Conservation (phyloP, 2,329 filamentous ascomycete genomes). For the Coniochaeta sp. region DNA sequence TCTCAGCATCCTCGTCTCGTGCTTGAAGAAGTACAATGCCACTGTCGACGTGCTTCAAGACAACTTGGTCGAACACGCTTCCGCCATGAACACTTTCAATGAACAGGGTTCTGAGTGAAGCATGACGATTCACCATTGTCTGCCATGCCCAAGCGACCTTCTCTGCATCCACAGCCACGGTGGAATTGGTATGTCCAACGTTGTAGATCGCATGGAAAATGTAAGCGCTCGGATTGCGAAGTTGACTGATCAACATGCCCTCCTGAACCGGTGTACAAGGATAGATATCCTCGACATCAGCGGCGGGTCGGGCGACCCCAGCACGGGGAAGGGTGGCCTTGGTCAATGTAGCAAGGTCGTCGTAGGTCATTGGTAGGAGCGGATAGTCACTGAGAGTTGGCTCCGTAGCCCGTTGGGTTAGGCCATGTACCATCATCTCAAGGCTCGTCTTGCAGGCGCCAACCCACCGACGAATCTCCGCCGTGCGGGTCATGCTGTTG, state of each 20-base stretch:
- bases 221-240: conserved; percentile 14
- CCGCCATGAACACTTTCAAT: conserved; percentile 14
- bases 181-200: conserved; percentile 3
- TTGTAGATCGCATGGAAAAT: conserved; percentile 14
- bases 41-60: conserved; percentile 9
- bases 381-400: conserved; percentile 19
- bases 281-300: conserved; percentile 15
- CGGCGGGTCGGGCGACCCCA: conserved; percentile 8
- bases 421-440: conserved; percentile 8
- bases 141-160: conserved; percentile 12
- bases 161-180: background rate
- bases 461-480: conserved; percentile 12
- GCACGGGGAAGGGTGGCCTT: conserved; percentile 8
- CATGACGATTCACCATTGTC: conserved; percentile 13
- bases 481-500: conserved; percentile 4
- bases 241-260: conserved; percentile 17
- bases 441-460: conserved; percentile 9
- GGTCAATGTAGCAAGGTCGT: conserved; percentile 11
- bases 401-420: conserved; percentile 7
- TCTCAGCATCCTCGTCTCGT: conserved; percentile 9
- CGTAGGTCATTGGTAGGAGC: conserved; percentile 14
- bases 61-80: conserved; percentile 15
- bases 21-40: conserved; percentile 6
- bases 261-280: conserved; percentile 17
- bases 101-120: conserved; percentile 14